Evolutionary conservation across 2,329 filamentous ascomycete genomes (phyloP).

Genomic region (Gyromitra esculenta): DNA sequence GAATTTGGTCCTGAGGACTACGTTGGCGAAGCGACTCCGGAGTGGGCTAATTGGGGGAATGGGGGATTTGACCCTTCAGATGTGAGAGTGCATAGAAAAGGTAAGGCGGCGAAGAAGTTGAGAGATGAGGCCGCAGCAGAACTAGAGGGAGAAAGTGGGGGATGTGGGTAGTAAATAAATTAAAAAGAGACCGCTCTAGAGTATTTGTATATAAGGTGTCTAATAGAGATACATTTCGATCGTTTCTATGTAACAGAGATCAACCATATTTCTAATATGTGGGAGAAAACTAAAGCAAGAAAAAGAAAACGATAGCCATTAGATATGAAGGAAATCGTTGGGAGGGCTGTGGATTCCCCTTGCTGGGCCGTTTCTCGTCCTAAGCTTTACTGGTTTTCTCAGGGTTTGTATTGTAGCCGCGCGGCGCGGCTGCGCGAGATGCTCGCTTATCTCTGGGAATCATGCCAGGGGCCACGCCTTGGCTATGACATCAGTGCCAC

Average conservation of each 20-base stretch:
- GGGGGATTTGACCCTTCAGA: conserved; percentile 94
- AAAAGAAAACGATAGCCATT: too few relatives aligned
- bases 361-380: too few relatives aligned
- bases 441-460: too few relatives aligned
- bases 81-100: conserved; percentile 85
- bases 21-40: conserved; percentile 81
- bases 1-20: conserved; percentile 91
- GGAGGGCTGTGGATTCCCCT: too few relatives aligned
- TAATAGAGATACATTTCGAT: not conserved
- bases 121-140: conserved; percentile 33
- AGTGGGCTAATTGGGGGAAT: conserved; percentile 95
- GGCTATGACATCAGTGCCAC: too few relatives aligned
- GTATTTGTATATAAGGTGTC: conserved; percentile 16
- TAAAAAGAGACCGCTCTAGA: not conserved
- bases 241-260: not conserved
- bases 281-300: too few relatives aligned
- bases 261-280: too few relatives aligned
- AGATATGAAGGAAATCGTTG: too few relatives aligned
- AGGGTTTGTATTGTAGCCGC: too few relatives aligned
- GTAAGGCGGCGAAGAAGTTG: conserved; percentile 65
- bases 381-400: too few relatives aligned
- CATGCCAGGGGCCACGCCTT: too few relatives aligned
- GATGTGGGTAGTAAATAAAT: conserved; percentile 38
- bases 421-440: too few relatives aligned
- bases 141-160: conserved; percentile 43